These are phyloP conservation scores for Magnaporthales sp. DNA, from an alignment of 2,329 filamentous ascomycete genomes.

Conservation along the genomic window DNA sequence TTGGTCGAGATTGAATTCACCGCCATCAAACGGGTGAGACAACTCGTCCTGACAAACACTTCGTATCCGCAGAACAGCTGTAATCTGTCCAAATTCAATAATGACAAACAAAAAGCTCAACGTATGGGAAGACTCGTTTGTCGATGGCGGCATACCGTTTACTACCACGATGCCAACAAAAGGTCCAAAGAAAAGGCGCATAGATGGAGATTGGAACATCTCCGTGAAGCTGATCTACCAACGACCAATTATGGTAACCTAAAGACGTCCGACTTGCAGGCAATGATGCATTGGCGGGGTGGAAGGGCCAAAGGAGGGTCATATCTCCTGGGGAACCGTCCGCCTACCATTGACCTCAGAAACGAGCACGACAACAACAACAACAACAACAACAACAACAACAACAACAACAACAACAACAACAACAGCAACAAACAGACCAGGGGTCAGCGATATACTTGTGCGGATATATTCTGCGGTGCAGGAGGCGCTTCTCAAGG, in stretches of 20 bases:
- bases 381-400: background rate
- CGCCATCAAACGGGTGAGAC: constrained; percentile 28
- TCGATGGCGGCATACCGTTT: constrained; percentile 36
- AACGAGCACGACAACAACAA: constrained; percentile 12
- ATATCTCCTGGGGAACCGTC: constrained; percentile 20
- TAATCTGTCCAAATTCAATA: constrained; percentile 1
- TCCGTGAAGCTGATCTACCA: constrained; percentile 19
- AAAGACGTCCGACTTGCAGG: constrained; percentile 18
- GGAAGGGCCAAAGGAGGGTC: constrained; percentile 29
- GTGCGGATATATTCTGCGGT: constrained; percentile 66
- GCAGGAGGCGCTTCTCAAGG: constrained; percentile 64
- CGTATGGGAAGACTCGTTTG: constrained; percentile 35
- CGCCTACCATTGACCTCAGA: constrained; percentile 13
- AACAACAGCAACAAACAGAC: too few relatives aligned
- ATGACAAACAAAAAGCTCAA: constrained; percentile 15
- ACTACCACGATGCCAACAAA: constrained; percentile 16
- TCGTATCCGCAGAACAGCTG: constrained; percentile 30
- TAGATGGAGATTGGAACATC: constrained; percentile 25
- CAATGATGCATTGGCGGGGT: constrained; percentile 29
- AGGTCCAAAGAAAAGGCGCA: constrained; percentile 27
- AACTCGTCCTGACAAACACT: constrained; percentile 46
- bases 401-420: background rate
- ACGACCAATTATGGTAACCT: constrained; percentile 15
- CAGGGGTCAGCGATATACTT: constrained; percentile 46
- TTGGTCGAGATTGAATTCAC: constrained; percentile 31